phyloP scores from a whole-genome alignment of 1,284 basidiomycete species.

The Puccinia coronata region DNA sequence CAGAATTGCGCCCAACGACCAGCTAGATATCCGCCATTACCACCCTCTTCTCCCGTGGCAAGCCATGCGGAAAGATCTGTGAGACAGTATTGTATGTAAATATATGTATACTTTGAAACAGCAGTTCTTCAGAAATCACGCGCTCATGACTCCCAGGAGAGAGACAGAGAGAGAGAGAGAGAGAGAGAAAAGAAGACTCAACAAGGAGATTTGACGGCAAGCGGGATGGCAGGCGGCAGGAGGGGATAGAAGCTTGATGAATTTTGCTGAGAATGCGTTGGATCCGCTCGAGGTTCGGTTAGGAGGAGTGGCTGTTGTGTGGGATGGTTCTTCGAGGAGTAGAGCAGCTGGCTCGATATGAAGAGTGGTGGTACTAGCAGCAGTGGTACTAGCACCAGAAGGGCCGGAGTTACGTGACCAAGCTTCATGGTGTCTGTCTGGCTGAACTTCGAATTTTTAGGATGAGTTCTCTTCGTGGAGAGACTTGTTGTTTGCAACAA shows the following conservation, averaged over 20 bases:
- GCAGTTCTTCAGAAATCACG: background rate
- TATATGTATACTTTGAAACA: background rate
- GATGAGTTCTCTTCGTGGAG: too few relatives aligned
- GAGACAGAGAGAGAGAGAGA: too few relatives aligned
- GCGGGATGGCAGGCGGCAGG: conserved; percentile 53
- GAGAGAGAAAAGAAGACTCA: conserved; percentile 6
- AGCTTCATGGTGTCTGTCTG: too few relatives aligned
- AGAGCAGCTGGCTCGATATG: too few relatives aligned
- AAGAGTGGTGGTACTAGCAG: too few relatives aligned
- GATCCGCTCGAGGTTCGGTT: background rate
- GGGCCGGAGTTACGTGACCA: too few relatives aligned
- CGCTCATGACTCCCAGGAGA: too few relatives aligned
- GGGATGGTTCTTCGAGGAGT: background rate
- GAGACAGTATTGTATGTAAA: background rate
- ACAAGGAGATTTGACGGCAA: conserved; percentile 54
- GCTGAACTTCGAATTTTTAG: too few relatives aligned
- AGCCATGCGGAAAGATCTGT: conserved; percentile 53
- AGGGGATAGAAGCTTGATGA: conserved; percentile 50
- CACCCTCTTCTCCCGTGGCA: conserved; percentile 50
- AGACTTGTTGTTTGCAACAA: too few relatives aligned
- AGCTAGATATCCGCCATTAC: conserved; percentile 50
- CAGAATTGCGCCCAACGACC: conserved; percentile 53
- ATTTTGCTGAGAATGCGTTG: too few relatives aligned
- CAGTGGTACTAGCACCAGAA: too few relatives aligned
- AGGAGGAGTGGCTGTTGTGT: background rate